phyloP scores from a whole-genome alignment of 805 yeast species.

The Candida chilensis region DNA sequence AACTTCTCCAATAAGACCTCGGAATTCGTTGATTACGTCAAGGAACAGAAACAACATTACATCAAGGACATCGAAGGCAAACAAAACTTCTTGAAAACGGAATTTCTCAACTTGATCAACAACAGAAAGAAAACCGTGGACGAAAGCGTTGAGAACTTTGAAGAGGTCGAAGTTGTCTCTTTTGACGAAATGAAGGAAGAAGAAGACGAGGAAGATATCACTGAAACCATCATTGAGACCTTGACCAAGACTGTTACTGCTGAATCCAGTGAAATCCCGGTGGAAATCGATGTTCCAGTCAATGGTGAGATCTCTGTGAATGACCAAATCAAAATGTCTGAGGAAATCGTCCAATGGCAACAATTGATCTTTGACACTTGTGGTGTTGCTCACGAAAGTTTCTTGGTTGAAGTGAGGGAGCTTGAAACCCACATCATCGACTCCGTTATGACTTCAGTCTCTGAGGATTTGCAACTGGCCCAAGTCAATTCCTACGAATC shows the following conservation, averaged over 20 bases:
- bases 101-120: slow-evolving; percentile 8
- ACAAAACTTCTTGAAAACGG: slow-evolving; percentile 16
- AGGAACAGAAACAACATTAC: too few relatives aligned
- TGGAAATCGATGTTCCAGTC: slow-evolving; percentile 6
- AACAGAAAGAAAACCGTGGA: slow-evolving; percentile 7
- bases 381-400: slow-evolving; percentile 8
- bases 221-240: slow-evolving; percentile 3
- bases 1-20: too few relatives aligned
- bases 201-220: slow-evolving; percentile 5
- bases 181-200: slow-evolving; percentile 4
- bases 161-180: slow-evolving; percentile 10
- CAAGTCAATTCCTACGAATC: not conserved
- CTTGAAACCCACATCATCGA: too few relatives aligned
- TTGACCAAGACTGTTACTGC: slow-evolving; percentile 4
- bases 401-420: too few relatives aligned
- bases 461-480: not conserved
- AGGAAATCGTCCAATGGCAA: slow-evolving; percentile 2
- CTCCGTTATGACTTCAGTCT: slow-evolving; percentile 18
- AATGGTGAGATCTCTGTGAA: slow-evolving; percentile 12
- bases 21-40: too few relatives aligned
- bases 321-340: slow-evolving; percentile 10
- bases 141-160: slow-evolving; percentile 18
- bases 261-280: slow-evolving; percentile 2
- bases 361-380: not conserved
- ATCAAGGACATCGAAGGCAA: slow-evolving; percentile 16